These are phyloP conservation scores for Dipteronia sinensis DNA, from an alignment of 345 rosid species.

Conservation along the genomic window DNA sequence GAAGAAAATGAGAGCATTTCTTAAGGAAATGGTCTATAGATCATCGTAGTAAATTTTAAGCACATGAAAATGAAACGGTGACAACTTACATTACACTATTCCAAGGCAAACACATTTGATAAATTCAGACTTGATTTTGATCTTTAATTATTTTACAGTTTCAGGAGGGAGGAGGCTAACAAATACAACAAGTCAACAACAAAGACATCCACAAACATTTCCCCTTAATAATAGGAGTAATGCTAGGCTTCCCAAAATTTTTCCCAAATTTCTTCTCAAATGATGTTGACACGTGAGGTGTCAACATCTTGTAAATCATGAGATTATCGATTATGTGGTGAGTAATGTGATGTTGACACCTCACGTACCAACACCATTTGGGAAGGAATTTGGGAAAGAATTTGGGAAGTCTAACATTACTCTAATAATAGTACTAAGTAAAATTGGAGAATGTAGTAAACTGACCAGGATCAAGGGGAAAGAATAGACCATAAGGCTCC, in stretches of 20 bases:
- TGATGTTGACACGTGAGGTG: no score
- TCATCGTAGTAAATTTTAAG: background rate
- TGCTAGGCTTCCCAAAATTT: no score
- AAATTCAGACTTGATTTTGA: background rate
- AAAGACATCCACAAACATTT: background rate
- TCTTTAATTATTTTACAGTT: slow-evolving; percentile 5
- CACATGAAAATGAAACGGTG: slow-evolving; percentile 11
- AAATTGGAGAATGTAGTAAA: slow-evolving; percentile 9
- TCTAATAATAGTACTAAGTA: background rate
- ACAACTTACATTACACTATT: background rate
- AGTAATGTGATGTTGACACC: no score
- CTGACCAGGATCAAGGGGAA: slow-evolving; percentile 95
- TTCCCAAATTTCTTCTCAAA: no score
- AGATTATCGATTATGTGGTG: no score
- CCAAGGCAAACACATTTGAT: background rate
- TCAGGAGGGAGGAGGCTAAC: background rate
- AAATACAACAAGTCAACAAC: background rate
- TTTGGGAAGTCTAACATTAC: no score
- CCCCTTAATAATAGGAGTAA: background rate
- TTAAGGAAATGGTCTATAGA: background rate
- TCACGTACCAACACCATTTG: no score
- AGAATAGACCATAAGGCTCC: slow-evolving; percentile 83
- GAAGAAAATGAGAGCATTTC: background rate
- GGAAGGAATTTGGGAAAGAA: no score
- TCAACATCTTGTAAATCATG: no score